Base-by-base conservation (phyloP, 2,329 filamentous ascomycete genomes). In the Fusarium praegraminearum region DNA sequence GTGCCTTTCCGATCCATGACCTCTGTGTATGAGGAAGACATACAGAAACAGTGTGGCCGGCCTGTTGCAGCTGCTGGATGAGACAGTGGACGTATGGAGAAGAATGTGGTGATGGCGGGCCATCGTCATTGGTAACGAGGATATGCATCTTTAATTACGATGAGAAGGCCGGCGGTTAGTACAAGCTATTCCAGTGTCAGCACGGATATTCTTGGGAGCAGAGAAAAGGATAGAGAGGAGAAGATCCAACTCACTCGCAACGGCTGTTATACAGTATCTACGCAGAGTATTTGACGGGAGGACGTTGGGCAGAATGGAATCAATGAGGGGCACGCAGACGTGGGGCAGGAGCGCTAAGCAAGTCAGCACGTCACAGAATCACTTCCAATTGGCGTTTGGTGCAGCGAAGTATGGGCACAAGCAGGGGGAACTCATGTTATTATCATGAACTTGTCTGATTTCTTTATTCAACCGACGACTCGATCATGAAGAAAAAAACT, bases 1-100 rank as follows among this genome's bases (percentile, higher is more conserved):
- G 96, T 4, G 96, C 96, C 84, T 99, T 99, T 74, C 94, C 94
- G 76, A 99, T 98, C 96, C 96, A 99, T 59, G 94, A 97, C 67
- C 95, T 90, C 82, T 99, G 96, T 9, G 90, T 91, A 79, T 98
- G 89, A 3, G 96, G 96, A 16, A 99, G 88, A 69, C 96, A 91
- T 51, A 99, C 94, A 10, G 93, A 97, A 65, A 98, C 93, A n/a
- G 83, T 86, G 80, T 98, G 95, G 10, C 94, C 94, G 33, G 91
- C 89, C 59, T 84, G 80, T 78, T 93, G 89, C 52, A 96, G 89
- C 55, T 87, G 86, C 65, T 88, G 83, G 44, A 94, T 86, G 61
- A 95, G 86, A 67, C 88, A 90, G 82, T 93, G 91, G 66, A 95
- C 87, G 76, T 95, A 95, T 10, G 93, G 93, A 46, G 92, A 94